These are phyloP conservation scores for Termitomyces sp. DNA, from an alignment of 768 basidiomycete species.

Conservation along the genomic window DNA sequence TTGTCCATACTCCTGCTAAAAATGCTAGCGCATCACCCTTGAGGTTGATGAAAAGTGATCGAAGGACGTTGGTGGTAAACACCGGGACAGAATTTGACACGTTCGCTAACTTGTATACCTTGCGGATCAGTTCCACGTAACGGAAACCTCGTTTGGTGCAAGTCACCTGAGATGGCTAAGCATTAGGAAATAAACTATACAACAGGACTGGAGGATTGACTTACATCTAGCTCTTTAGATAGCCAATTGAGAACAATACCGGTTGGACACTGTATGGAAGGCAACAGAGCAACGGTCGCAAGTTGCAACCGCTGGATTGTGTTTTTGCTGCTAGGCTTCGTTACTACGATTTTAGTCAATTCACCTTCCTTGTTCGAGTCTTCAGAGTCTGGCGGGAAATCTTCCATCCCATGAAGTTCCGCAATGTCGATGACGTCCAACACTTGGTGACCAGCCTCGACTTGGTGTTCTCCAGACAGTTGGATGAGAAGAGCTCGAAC, in stretches of 20 bases:
- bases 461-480: constrained; percentile 51
- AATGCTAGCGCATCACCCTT: constrained; percentile 72
- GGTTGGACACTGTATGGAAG: constrained; percentile 41
- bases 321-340: constrained; percentile 54
- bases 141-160: constrained; percentile 21
- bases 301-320: constrained; percentile 55
- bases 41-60: constrained; percentile 59
- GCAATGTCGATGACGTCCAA: constrained; percentile 41
- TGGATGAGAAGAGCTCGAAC: constrained; percentile 53
- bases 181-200: not conserved
- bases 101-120: constrained; percentile 64
- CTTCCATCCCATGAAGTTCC: constrained; percentile 40
- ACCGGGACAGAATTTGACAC: constrained; percentile 39
- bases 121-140: constrained; percentile 58
- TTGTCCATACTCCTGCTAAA: constrained; percentile 66
- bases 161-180: not conserved
- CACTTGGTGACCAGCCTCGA: constrained; percentile 45
- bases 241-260: constrained; percentile 48
- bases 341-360: constrained; percentile 42
- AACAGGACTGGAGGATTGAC: constrained; percentile 8
- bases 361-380: constrained; percentile 30
- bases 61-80: constrained; percentile 54
- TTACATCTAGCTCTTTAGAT: constrained; percentile 25
- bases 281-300: constrained; percentile 45
- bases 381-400: constrained; percentile 23